Evolutionary conservation across 2,329 filamentous ascomycete species (phyloP), one percentile per base, ranked within the genome.

Genomic region (Paraphoma chrysanthemicola): DNA sequence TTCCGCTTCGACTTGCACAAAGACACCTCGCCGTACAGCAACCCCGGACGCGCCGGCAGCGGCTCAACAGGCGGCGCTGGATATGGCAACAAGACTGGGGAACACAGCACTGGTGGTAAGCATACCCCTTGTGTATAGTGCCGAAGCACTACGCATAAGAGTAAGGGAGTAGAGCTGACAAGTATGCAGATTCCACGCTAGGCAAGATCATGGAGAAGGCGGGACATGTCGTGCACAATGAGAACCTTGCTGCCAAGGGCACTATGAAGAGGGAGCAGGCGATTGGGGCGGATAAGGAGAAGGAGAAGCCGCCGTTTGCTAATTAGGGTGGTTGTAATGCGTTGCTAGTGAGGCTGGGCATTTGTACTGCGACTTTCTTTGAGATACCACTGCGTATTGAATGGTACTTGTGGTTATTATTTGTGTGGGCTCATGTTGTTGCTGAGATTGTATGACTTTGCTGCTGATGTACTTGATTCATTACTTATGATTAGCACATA

Each of bases 131-230:
- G 3, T 11, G 6, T 3, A 38, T 38, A 6, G 33, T 3, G 33
- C 39, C 14, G 39, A 17, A n/a, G 33, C 3, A 11, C 10, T 11
- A 38, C 33, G 33, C 6, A 3, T 11, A 38, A 3, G 33, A 11
- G 33, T 11, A 38, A 38, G 33, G 10, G 10, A n/a, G 3, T 23
- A 6, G 33, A 10, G 44, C 51, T 59, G 44, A 64, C 28, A 49
- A 17, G 8, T 31, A 30, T 1, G 17, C 45, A 66, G 81, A 84
- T 67, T 84, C 82, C 48, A 81, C 80, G 14, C 51, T 85, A 18
- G 85, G 85, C 45, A 87, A 85, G 75, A 54, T 88, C 23, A 76
- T 88, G 72, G 84, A 88, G 76, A 87, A 86, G 79, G 82, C 81
- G 6, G 84, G 85, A 8, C 71, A 74, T 11, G 64, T 83, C 48